Evolutionary conservation across 108 stramenopile genomes (phyloP), one percentile per base, ranked within the genome.

Genomic region (Chaetoceros tenuissimus): DNA sequence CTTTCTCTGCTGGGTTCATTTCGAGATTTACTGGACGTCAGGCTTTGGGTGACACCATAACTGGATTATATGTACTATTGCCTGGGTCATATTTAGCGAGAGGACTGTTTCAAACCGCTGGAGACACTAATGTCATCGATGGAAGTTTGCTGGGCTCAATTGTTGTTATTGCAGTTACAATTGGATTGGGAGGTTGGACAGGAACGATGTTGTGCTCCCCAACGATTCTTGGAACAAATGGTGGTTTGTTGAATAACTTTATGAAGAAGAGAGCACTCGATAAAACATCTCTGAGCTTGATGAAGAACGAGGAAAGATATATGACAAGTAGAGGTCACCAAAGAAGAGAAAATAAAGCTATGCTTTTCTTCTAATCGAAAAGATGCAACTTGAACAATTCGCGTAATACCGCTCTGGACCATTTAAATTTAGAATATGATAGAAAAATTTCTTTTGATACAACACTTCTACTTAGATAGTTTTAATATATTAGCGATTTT

Each of bases 161-260:
- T 31, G 25, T 67, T 29, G 53, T 60, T 7, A 53, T 40, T 19
- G 46, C 61, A 18, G 48, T 62, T 13, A 59, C 51, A 8, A 68
- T 68, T 27, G 67, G 67, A 3, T n/a, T 68, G 8, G 67, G 67
- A 16, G 54, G 30, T 25, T 68, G 67, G 67, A 50, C 67, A 3
- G 67, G 67, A 3, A 62, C 55, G 20, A 55, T 68, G 21, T 27
- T 68, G 2, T 62, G 60, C 31, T 62, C 60, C 2, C 67, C 67
- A 21, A 62, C 61, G 7, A 23, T 62, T 23, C 48, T 68, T 17
- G 67, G 67, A 10, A 68, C 48, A 7, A 49, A 49, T n/a, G n/a
- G 18, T 7, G 48, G 48, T 16, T 7, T 49, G 7, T 24, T 49
- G 19, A 49, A 49, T 7, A 49, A 49, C 13, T 40, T 40, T 40